Evolutionary conservation across 257 asterid species (phyloP).

Genomic region (Petunia axillaris): DNA sequence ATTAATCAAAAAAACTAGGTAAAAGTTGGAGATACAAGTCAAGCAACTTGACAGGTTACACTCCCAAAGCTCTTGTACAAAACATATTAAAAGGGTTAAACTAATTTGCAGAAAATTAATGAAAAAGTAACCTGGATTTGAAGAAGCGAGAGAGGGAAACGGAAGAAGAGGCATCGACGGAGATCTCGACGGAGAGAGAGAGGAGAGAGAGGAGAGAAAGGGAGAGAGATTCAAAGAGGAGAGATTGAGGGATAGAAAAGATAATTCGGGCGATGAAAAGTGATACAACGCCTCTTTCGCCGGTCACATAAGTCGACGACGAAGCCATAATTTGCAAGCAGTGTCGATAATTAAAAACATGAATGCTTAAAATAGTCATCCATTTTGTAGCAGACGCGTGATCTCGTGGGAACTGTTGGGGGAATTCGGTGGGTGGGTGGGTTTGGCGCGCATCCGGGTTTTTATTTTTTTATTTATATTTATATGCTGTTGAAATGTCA

Average conservation of each 20-base stretch:
- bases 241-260: constrained; percentile 53
- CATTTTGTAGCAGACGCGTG: neutral
- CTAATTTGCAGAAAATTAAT: constrained; percentile 14
- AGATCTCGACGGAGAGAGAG: constrained; percentile 78
- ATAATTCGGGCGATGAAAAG: constrained; percentile 58
- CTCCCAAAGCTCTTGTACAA: neutral
- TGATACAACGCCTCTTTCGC: constrained; percentile 88
- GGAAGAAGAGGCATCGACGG: constrained; percentile 56
- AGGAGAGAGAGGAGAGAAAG: constrained; percentile 59
- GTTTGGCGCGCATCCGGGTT: constrained; percentile 38
- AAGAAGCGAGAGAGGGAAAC: constrained; percentile 55
- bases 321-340: constrained; percentile 36
- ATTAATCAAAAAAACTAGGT: too few species aligned
- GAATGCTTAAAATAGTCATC: neutral
- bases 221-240: constrained; percentile 63
- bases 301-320: constrained; percentile 61
- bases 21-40: too few species aligned
- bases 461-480: neutral
- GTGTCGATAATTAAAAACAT: too few species aligned
- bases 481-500: constrained; percentile 7
- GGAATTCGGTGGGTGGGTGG: neutral
- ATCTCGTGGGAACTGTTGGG: constrained; percentile 2
- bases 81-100: neutral
- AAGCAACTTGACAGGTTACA: too few species aligned
- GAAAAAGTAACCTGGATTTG: constrained; percentile 56